Base-by-base conservation (phyloP, 2,329 filamentous ascomycete species). In the Sphaerulina vaccinii region DNA sequence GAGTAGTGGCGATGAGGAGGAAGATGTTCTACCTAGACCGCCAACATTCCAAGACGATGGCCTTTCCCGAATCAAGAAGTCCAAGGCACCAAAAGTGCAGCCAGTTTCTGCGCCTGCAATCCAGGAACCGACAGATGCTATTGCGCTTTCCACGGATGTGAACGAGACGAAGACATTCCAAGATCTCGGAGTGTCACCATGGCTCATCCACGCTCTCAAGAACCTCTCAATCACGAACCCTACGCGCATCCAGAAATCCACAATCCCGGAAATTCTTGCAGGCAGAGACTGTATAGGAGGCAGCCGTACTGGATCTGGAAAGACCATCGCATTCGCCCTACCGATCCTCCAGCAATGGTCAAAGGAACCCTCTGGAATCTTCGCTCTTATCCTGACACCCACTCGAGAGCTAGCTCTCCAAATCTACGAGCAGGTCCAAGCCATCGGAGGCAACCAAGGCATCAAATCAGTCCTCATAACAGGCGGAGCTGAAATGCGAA, bases 261-360 rank as follows among this genome's bases (percentile, higher is more conserved):
- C 89, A 68, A 97, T 99, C 65, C 91, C 92, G 1, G 87, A 93
- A 68, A 96, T 97, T 54, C 71, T 99, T 27, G 86, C 89, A 62
- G 93, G 93, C 5, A 81, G 88, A 62, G 91, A 99, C 72, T 96
- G 90, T 68, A 96, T 99, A 62, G 93, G 93, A 66, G 91, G 91
- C 32, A 95, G 89, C 66, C 81, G 90, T 57, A 99, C 93, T 0
- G 93, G 93, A 76, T 96, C 92, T 10, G 93, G 93, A 73, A 99
- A 99, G 75, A 99, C 93, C 3, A 85, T 97, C 37, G 91, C 93
- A 1, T 99, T 99, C 71, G 88, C 92, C 1, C 90, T 91, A 8
- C 93, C 93, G 0, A 95, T 99, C 54, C 75, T 99, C 57, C 92
- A 97, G 69, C 87, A 86, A 70, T 97, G 91, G 90, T 84, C 92